phyloP scores from a whole-genome alignment of 257 asterid species.

The Nyctanthes arbortristis region DNA sequence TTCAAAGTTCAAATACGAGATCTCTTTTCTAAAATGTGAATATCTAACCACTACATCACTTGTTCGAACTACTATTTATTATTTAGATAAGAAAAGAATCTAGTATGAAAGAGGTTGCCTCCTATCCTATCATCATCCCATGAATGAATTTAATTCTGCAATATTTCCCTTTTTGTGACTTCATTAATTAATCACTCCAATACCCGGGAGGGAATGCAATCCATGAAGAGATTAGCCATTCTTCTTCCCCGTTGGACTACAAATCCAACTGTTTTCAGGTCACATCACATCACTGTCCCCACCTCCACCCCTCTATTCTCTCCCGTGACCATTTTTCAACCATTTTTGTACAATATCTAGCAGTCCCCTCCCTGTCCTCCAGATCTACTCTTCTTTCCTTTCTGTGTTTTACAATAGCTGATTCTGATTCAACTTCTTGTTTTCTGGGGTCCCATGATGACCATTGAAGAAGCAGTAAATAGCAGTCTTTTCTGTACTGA shows the following conservation, averaged over 20 bases:
- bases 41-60: too few relatives aligned
- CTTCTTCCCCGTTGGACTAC: background rate
- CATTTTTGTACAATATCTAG: slow-evolving; percentile 29
- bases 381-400: slow-evolving; percentile 13
- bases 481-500: background rate
- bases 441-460: too few relatives aligned
- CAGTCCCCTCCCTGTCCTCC: slow-evolving; percentile 30
- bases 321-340: slow-evolving; percentile 34
- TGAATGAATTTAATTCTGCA: too few relatives aligned
- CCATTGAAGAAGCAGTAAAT: background rate
- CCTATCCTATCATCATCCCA: too few relatives aligned
- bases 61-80: too few relatives aligned
- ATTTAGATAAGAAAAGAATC: too few relatives aligned
- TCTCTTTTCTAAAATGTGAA: too few relatives aligned
- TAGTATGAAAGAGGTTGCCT: too few relatives aligned
- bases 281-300: background rate
- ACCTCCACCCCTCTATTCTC: background rate
- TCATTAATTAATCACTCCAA: slow-evolving; percentile 25
- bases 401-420: background rate
- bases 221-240: background rate
- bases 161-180: slow-evolving; percentile 11
- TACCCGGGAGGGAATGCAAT: background rate
- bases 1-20: too few relatives aligned
- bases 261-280: background rate
- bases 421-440: too few relatives aligned